A percentile compares a stretch with the other conserved stretches of the same genome.
phyloP scores from a whole-genome alignment of 2,329 filamentous ascomycete genomes.

The Stemphylium lycopersici region DNA sequence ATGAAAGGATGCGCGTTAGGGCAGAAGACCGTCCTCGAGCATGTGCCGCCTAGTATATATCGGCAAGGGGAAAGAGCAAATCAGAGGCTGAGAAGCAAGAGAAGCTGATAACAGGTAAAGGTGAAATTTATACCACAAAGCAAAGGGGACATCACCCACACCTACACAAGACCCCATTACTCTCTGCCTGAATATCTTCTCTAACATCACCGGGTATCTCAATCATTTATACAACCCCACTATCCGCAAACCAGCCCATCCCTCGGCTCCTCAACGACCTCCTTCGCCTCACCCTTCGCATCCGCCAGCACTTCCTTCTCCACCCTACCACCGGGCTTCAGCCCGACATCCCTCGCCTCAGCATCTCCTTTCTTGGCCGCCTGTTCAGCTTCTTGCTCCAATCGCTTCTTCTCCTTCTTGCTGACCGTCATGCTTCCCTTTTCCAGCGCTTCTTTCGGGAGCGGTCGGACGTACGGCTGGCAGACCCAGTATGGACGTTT shows the following conservation, averaged over 20 bases:
- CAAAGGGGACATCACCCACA: neutral
- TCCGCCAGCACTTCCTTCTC: constrained; percentile 58
- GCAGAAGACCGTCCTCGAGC: no score
- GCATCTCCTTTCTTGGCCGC: constrained; percentile 46
- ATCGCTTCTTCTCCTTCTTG: constrained; percentile 64
- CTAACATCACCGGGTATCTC: neutral
- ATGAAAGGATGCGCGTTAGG: no score
- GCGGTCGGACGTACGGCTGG: constrained; percentile 82
- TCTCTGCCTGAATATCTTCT: neutral
- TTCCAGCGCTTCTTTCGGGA: constrained; percentile 85
- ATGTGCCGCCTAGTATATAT: no score
- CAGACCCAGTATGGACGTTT: constrained; percentile 88
- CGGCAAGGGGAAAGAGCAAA: no score
- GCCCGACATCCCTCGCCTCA: constrained; percentile 25
- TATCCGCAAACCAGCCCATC: constrained; percentile 55
- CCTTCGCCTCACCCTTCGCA: constrained; percentile 17
- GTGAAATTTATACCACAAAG: neutral
- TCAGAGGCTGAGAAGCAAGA: no score
- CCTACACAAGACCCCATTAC: neutral
- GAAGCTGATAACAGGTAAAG: no score
- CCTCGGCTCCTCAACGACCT: constrained; percentile 49
- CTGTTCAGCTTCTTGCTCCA: constrained; percentile 51
- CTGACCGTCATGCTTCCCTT: constrained; percentile 77
- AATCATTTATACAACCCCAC: neutral
- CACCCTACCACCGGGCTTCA: constrained; percentile 44